Percentiles rank a stretch among this genome's conserved stretches.
Evolutionary conservation across 2,329 filamentous ascomycete genomes (phyloP).

Genomic region (Scedosporium apiospermum): DNA sequence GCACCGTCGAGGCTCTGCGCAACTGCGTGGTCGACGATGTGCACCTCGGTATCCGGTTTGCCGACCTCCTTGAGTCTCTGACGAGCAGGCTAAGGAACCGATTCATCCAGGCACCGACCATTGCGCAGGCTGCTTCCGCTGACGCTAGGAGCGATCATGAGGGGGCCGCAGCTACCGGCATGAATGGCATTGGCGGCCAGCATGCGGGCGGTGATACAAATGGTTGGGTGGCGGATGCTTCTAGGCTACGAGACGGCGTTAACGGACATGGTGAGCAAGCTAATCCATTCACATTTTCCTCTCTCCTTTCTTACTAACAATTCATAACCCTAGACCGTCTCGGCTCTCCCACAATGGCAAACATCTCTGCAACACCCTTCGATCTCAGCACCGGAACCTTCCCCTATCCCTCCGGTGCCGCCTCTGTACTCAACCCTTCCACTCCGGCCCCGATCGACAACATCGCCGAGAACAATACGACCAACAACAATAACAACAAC

Average conservation of each 20-base stretch:
- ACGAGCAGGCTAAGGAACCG: slow-evolving; percentile 64
- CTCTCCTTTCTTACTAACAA: slow-evolving; percentile 8
- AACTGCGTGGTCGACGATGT: slow-evolving; percentile 79
- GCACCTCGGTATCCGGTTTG: slow-evolving; percentile 75
- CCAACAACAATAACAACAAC: neutral
- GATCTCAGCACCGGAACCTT: slow-evolving; percentile 46
- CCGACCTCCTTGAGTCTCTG: slow-evolving; percentile 70
- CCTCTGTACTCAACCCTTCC: slow-evolving; percentile 37
- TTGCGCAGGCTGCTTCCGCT: slow-evolving; percentile 26
- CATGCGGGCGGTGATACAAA: slow-evolving; percentile 6
- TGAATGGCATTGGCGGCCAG: slow-evolving; percentile 14
- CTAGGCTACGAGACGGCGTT: slow-evolving; percentile 30
- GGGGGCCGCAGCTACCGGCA: slow-evolving; percentile 17
- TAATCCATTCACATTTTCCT: neutral
- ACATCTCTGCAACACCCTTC: slow-evolving; percentile 55
- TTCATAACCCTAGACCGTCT: slow-evolving; percentile 27
- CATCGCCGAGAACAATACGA: slow-evolving; percentile 5
- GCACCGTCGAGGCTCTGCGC: slow-evolving; percentile 62
- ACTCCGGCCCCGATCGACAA: slow-evolving; percentile 29
- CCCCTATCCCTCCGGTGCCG: slow-evolving; percentile 37
- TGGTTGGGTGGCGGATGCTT: slow-evolving; percentile 22
- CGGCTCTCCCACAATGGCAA: slow-evolving; percentile 24
- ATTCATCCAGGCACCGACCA: slow-evolving; percentile 57
- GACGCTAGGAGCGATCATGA: slow-evolving; percentile 31
- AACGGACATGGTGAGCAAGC: slow-evolving; percentile 27